These are phyloP conservation scores for Capsella bursapastoris DNA, from an alignment of 345 rosid genomes.

Conservation along the genomic window DNA sequence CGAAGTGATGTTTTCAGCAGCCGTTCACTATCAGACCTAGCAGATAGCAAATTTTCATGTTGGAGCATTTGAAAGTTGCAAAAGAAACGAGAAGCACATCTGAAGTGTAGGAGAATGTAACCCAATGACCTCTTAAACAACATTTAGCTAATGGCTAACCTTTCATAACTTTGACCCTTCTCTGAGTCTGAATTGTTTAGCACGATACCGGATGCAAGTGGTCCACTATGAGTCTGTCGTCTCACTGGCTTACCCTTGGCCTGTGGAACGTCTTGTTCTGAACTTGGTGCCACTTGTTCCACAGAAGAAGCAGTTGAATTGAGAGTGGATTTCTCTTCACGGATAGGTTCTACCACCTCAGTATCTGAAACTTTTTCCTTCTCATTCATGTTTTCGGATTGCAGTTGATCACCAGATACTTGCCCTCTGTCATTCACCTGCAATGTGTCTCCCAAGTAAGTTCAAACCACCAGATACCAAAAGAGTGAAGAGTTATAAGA, in stretches of 20 bases:
- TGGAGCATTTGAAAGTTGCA: constrained; percentile 5
- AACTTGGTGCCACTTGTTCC: constrained; percentile 53
- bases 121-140: constrained; percentile 22
- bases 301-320: constrained; percentile 53
- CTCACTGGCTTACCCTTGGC: constrained; percentile 59
- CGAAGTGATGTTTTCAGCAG: constrained; percentile 57
- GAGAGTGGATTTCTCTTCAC: constrained; percentile 44
- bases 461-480: constrained; percentile 10
- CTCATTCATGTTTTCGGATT: constrained; percentile 48
- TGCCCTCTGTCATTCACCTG: constrained; percentile 48
- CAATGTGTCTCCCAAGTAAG: constrained; percentile 2
- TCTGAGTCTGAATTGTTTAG: constrained; percentile 61
- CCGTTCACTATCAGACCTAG: constrained; percentile 73
- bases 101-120: constrained; percentile 13
- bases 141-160: constrained; percentile 51
- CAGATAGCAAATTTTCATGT: constrained; percentile 30
- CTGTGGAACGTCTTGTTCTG: constrained; percentile 57
- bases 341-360: constrained; percentile 50
- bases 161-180: constrained; percentile 56
- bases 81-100: constrained; percentile 24
- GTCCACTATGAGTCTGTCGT: constrained; percentile 90
- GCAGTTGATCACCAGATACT: constrained; percentile 43
- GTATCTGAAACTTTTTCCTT: constrained; percentile 58
- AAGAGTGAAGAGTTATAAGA: not conserved
- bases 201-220: constrained; percentile 64